phyloP scores from a whole-genome alignment of 2,329 filamentous ascomycete species.

The Fusarium paranaense region DNA sequence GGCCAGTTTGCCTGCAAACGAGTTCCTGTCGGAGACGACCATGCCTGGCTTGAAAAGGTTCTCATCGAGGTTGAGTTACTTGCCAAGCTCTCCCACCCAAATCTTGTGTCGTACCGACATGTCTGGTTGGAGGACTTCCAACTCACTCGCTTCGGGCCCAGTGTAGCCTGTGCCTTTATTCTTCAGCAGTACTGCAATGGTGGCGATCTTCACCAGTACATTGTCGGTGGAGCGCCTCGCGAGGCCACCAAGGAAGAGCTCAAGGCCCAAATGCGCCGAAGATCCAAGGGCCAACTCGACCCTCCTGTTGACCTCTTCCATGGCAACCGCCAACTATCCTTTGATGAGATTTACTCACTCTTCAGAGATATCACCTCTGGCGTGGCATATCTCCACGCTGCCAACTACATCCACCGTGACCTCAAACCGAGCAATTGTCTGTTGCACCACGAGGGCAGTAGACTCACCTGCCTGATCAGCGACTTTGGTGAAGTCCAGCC shows the following conservation, averaged over 20 bases:
- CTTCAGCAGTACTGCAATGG: constrained; percentile 97
- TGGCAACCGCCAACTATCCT: constrained; percentile 63
- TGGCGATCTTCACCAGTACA: constrained; percentile 89
- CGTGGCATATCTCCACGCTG: constrained; percentile 86
- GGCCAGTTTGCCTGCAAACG: constrained; percentile 97
- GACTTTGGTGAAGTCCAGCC: constrained; percentile 98
- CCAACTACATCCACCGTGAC: constrained; percentile 96
- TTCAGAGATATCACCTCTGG: constrained; percentile 97
- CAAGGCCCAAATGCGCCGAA: constrained; percentile 86
- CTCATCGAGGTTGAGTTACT: constrained; percentile 93
- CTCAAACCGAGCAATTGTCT: constrained; percentile 97
- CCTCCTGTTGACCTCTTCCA: constrained; percentile 62
- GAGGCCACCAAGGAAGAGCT: constrained; percentile 83
- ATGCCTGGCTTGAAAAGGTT: constrained; percentile 94
- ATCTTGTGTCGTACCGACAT: constrained; percentile 95
- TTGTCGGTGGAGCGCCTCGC: constrained; percentile 75
- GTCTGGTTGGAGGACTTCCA: constrained; percentile 95
- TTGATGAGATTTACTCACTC: constrained; percentile 96
- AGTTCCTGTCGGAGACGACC: constrained; percentile 94
- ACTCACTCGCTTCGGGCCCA: constrained; percentile 87
- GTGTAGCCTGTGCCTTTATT: constrained; percentile 94
- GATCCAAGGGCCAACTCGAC: constrained; percentile 82
- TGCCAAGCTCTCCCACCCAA: constrained; percentile 91
- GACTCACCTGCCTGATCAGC: constrained; percentile 86
- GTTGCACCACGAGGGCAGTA: constrained; percentile 79